Evolutionary conservation across 1,139 yeast genomes (phyloP), one percentile per base, ranked within the genome.

Genomic region (Nematodospora anomalae): DNA sequence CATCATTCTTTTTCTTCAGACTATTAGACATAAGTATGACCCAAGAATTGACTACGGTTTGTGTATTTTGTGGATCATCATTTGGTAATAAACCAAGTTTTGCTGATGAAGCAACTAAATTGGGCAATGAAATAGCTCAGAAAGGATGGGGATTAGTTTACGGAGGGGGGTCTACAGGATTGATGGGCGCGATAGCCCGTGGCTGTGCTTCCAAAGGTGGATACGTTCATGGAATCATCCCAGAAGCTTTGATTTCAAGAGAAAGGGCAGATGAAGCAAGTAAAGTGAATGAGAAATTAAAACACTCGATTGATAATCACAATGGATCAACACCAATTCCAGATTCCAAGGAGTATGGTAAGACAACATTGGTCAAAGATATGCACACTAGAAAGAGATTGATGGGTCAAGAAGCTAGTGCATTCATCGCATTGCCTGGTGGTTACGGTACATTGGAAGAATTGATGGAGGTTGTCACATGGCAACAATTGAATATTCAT

Each of bases 391-490:
- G 96, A 55, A 88, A 88, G 67, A 72, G 82, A 55, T 56, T 84
- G 69, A 88, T 88, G 96, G 95, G 90, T 12, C 75, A 78, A 53
- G 89, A 83, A 58, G 81, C 94, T n/a, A 80, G 80, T 49, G 95
- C 94, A 0, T 88, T 88, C 58, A 77, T 88, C 35, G 95, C 96
- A 1, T 70, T 88, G 63, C 96, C 96, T 12, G 96, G 96, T 43
- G 96, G 96, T 9, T 87, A 81, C 57, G 96, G 96, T 37, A 87
- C 96, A 4, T 65, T 87, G 53, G 96, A 88, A 62, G 96, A 88
- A 62, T 71, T 88, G 46, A 81, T 88, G 81, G 96, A 88, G 64
- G 83, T 87, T 38, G 83, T 85, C 37, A 88, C 96, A 4, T 88
- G 96, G 67, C 80, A 81, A 43, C 96, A 88, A 65, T 71, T 88